Evolutionary conservation across 352 stramenopile genomes (phyloP), one percentile per base, ranked within the genome.

Genomic region (Phytophthora pinifolia): DNA sequence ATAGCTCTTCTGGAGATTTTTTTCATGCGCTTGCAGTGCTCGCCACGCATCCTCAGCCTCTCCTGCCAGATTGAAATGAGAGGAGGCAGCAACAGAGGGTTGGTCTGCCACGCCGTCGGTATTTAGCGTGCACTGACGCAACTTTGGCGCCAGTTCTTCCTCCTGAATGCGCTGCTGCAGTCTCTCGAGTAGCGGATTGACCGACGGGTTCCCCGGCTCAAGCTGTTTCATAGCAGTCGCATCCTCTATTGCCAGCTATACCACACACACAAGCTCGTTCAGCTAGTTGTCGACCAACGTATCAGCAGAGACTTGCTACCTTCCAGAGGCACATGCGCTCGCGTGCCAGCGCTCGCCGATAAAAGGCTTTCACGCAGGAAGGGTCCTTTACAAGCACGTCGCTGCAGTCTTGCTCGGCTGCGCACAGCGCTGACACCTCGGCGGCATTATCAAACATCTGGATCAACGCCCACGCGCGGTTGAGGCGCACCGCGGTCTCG

Each of bases 331-430:
- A 78, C 34, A 97, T 50, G 22, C 74, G 79, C 29, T 93, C 75
- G 45, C 78, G 65, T 6, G 84, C 88, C 13, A 94, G 41, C 1
- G 89, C 89, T 27, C 90, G 73, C 7, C 94, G 72, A 54, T 97
- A 98, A 6, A 92, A 69, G 0, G 89, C 92, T 67, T 98, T 98
- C 29, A 97, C 73, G 58, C 91, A 89, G 4, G 41, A 53, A 0
- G 59, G n/a, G 13, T 97, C 78, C 22, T 79, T 70, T 6, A 43
- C 14, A 6, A 98, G 59, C 12, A 83, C 89, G 3, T 61, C 57
- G 4, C 65, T 72, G 15, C 92, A 96, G 15, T 98, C 86, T 29
- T 86, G 52, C 27, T 89, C 83, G 8, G 76, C 79, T 8, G 67
- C 57, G 12, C 5, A 14, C 1, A 84, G 34, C 0, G 50, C 22